Evolutionary conservation across 129 eudicot species (phyloP).

Genomic region (Centaurea solstitialis): DNA sequence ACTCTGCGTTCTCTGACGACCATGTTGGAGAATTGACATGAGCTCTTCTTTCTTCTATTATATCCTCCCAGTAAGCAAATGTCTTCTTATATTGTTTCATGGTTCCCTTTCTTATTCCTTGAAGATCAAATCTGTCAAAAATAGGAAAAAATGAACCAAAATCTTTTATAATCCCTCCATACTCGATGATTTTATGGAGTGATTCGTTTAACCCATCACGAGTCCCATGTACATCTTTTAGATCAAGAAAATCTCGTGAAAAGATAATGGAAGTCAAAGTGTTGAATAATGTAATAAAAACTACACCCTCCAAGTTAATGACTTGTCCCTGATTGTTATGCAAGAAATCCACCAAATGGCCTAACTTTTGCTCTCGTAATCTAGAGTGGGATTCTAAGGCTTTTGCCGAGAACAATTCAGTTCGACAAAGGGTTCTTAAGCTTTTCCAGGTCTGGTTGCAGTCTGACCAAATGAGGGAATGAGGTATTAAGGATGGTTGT

Average conservation of each 20-base stretch:
- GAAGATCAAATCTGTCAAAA: slow-evolving; percentile 28
- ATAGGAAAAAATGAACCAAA: slow-evolving; percentile 29
- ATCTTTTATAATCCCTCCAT: not conserved
- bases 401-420: slow-evolving; percentile 19
- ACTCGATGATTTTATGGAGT: not conserved
- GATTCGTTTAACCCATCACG: slow-evolving; percentile 9
- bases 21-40: not conserved
- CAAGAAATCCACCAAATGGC: slow-evolving; percentile 21
- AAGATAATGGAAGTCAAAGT: slow-evolving; percentile 2
- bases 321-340: slow-evolving; percentile 17
- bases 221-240: not conserved
- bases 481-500: not conserved
- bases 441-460: not conserved
- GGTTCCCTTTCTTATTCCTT: slow-evolving; percentile 29
- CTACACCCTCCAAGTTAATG: slow-evolving; percentile 11
- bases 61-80: slow-evolving; percentile 8
- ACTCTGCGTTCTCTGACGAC: not conserved
- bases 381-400: slow-evolving; percentile 27
- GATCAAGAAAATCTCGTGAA: slow-evolving; percentile 12
- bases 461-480: not conserved
- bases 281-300: not conserved
- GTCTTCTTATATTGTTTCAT: not conserved
- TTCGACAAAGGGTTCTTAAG: not conserved
- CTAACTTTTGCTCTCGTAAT: slow-evolving; percentile 13
- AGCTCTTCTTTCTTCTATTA: slow-evolving; percentile 27